These are phyloP conservation scores for Tuber aestivum DNA, from an alignment of 495 filamentous ascomycete genomes.

Conservation along the genomic window DNA sequence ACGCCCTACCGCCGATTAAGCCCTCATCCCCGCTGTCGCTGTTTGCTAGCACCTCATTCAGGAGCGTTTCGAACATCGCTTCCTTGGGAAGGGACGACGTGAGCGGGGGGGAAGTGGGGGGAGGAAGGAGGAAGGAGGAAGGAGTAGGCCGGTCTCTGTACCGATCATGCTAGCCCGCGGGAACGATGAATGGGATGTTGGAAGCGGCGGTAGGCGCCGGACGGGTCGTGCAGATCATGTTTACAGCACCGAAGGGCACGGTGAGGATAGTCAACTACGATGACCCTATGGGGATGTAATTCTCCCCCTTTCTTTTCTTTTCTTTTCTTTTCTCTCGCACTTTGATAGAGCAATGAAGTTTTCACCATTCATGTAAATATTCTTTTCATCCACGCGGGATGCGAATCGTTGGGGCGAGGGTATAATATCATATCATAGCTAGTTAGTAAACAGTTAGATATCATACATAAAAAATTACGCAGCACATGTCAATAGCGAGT, in stretches of 20 bases:
- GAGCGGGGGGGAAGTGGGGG: not conserved
- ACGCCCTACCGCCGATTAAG: slow-evolving; percentile 27
- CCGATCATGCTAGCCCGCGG: slow-evolving; percentile 38
- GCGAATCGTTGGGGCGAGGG: no score
- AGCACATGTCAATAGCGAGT: no score
- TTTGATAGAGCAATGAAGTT: no score
- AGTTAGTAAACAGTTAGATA: no score
- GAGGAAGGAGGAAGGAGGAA: slow-evolving; percentile 4
- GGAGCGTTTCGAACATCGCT: not conserved
- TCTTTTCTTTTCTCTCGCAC: not conserved
- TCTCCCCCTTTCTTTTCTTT: not conserved
- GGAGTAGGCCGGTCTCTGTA: slow-evolving; percentile 26
- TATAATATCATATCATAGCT: no score
- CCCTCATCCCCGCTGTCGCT: slow-evolving; percentile 27
- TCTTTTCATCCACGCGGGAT: no score
- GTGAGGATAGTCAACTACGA: slow-evolving; percentile 73
- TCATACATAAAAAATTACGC: no score
- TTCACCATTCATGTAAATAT: no score
- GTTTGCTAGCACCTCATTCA: slow-evolving; percentile 14
- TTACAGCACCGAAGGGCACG: slow-evolving; percentile 79
- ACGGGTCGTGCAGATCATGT: slow-evolving; percentile 84
- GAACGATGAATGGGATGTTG: slow-evolving; percentile 74
- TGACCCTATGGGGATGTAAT: not conserved
- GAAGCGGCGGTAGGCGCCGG: slow-evolving; percentile 65
- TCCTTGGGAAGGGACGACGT: not conserved